Conservation (phyloP, 371 early-diverging fungal genomes). For the Mortierella sp. region DNA sequence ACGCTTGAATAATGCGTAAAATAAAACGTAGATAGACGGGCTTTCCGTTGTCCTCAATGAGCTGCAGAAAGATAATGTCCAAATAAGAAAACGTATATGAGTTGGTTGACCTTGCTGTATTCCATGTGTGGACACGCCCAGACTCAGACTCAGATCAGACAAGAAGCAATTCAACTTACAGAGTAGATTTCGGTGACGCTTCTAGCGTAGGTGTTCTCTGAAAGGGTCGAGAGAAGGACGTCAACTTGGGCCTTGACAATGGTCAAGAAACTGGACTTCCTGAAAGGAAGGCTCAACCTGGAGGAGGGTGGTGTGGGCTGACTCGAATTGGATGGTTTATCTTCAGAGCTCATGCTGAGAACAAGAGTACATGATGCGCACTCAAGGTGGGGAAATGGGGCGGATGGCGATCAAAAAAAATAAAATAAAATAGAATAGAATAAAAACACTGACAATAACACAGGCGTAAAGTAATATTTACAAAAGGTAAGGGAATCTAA, state of each 20-base stretch:
- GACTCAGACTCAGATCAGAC: neutral
- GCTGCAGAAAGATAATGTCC: slow-evolving; percentile 48
- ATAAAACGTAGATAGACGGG: slow-evolving; percentile 68
- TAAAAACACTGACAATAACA: slow-evolving; percentile 2
- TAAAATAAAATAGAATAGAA: no score
- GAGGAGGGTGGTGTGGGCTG: slow-evolving; percentile 52
- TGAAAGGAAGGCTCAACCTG: slow-evolving; percentile 55
- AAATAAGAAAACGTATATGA: neutral
- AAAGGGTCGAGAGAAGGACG: slow-evolving; percentile 67
- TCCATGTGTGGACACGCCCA: neutral
- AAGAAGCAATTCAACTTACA: slow-evolving; percentile 54
- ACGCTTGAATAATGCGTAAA: slow-evolving; percentile 60
- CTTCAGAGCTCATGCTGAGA: slow-evolving; percentile 57
- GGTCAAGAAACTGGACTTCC: slow-evolving; percentile 63
- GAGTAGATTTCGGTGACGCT: slow-evolving; percentile 65
- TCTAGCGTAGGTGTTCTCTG: slow-evolving; percentile 64
- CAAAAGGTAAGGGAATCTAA: slow-evolving; percentile 6
- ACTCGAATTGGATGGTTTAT: slow-evolving; percentile 46
- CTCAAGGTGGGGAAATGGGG: slow-evolving; percentile 22
- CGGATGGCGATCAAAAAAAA: slow-evolving; percentile 10
- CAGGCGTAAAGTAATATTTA: slow-evolving; percentile 11
- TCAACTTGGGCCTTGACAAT: slow-evolving; percentile 76
- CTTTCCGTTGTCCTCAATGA: slow-evolving; percentile 70
- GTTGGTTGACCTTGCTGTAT: neutral
- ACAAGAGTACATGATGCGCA: slow-evolving; percentile 56